Conservation (phyloP, 495 filamentous ascomycete genomes). For the Aspergillus nidulans region DNA sequence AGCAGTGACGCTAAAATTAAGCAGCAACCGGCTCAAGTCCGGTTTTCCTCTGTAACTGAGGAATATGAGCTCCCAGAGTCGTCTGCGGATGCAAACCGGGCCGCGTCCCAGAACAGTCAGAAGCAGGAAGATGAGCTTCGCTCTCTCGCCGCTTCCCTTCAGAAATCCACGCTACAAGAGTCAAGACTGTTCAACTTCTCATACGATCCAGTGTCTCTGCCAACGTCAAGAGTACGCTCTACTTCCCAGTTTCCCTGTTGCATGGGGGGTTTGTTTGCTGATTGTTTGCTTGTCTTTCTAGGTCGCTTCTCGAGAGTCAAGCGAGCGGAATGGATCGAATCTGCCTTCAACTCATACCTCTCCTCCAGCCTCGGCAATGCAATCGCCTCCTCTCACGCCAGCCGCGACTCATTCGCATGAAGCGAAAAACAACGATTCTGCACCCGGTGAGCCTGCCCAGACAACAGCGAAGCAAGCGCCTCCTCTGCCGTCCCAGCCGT, state of each 20-base stretch:
- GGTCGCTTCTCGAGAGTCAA: conserved; percentile 47
- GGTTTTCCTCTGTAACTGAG: conserved; percentile 74
- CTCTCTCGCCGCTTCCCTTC: conserved; percentile 65
- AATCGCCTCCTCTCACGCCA: conserved; percentile 87
- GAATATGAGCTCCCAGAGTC: conserved; percentile 63
- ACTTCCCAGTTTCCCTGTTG: not conserved
- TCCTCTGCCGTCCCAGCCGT: conserved; percentile 48
- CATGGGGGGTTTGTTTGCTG: conserved; percentile 12
- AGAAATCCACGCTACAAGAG: conserved; percentile 71
- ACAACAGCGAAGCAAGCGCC: conserved; percentile 42
- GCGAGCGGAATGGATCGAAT: conserved; percentile 39
- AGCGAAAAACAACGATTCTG: conserved; percentile 22
- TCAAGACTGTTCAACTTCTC: conserved; percentile 77
- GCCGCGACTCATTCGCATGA: conserved; percentile 64
- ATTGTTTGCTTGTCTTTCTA: conserved; percentile 19
- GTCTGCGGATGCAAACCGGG: conserved; percentile 28
- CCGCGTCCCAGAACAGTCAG: conserved; percentile 31
- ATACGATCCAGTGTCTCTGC: conserved; percentile 83
- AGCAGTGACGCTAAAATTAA: conserved; percentile 33
- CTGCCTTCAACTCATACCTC: conserved; percentile 42
- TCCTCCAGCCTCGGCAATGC: conserved; percentile 58
- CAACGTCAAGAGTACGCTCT: conserved; percentile 73
- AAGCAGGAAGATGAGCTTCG: conserved; percentile 60
- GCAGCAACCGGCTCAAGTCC: conserved; percentile 52
- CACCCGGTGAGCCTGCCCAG: conserved; percentile 21